Evolutionary conservation across 805 yeast genomes (phyloP).

Genomic region (Teunomyces aglyptinius): DNA sequence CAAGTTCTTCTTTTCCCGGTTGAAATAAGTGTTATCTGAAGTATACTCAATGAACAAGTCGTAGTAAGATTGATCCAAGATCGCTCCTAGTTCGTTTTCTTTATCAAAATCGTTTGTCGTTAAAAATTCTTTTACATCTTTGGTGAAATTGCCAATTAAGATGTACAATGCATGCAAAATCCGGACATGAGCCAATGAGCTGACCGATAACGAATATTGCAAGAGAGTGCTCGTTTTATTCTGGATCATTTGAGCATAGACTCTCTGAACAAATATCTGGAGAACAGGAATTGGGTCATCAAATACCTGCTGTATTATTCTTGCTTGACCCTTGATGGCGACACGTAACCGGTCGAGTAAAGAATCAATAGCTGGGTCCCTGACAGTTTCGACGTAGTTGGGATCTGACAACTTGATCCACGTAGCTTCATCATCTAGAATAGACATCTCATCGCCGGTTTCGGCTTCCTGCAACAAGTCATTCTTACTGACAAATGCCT

Average conservation of each 20-base stretch:
- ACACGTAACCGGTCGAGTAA: slow-evolving; percentile 53
- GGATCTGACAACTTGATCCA: slow-evolving; percentile 69
- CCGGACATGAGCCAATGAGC: slow-evolving; percentile 73
- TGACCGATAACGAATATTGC: slow-evolving; percentile 58
- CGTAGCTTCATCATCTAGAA: slow-evolving; percentile 43
- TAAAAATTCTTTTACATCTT: slow-evolving; percentile 62
- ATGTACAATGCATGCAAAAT: slow-evolving; percentile 66
- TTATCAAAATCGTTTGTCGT: slow-evolving; percentile 45
- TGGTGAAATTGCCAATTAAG: slow-evolving; percentile 57
- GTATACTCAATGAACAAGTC: slow-evolving; percentile 73
- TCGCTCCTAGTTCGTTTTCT: slow-evolving; percentile 42
- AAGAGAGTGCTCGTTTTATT: slow-evolving; percentile 56
- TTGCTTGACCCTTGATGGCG: slow-evolving; percentile 69
- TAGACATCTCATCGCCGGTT: slow-evolving; percentile 21
- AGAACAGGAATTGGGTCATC: slow-evolving; percentile 66
- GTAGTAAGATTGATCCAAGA: slow-evolving; percentile 69
- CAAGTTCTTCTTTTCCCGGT: slow-evolving; percentile 64
- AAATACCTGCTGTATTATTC: slow-evolving; percentile 71
- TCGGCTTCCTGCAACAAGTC: slow-evolving; percentile 60
- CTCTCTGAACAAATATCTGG: slow-evolving; percentile 66
- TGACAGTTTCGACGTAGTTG: slow-evolving; percentile 42
- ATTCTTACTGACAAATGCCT: slow-evolving; percentile 77
- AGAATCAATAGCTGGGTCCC: slow-evolving; percentile 51
- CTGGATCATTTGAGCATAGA: slow-evolving; percentile 70
- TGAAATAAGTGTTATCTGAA: slow-evolving; percentile 66